Base-by-base conservation (phyloP, 495 filamentous ascomycete genomes). In the Neurospora sublineolata region DNA sequence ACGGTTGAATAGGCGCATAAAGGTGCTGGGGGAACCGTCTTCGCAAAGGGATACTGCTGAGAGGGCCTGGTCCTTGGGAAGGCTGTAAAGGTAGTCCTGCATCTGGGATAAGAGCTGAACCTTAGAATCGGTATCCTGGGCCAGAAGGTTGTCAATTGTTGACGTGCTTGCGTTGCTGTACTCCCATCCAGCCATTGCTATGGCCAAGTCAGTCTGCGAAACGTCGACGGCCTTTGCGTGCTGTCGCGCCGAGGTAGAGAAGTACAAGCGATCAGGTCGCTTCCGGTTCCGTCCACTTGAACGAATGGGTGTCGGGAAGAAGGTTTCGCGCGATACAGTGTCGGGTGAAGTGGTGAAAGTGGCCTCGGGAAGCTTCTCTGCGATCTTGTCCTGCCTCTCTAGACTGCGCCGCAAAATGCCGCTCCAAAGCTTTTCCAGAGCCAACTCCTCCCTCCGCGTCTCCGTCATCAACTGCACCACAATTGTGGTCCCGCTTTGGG, bases 381-480 rank as follows among this genome's bases (percentile, higher is more conserved):
- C 37, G 16, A 69, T 64, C 52, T 42, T 70, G 14, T 44, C 64
- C 39, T 70, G 67, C 37, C 73, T 74, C 60, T 74, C 72, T 27
- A 72, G 27, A 70, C 74, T 77, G 16, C 75, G 41, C 60, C 70
- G 69, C 37, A 81, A 69, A 37, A 69, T 73, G 36, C 74, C 83
- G 33, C 82, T 81, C 95, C 95, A 99, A 5, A 98, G 83, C 11
- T 82, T 82, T 76, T 99, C 95, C 41, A 99, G 82, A 76, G 93
- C 90, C 73, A 97, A 82, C 72, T 97, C 94, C 30, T 84, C 87
- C 77, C 95, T 86, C 82, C 94, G 93, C 72, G 90, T 87, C 78
- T 94, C 91, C 1, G 93, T 97, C 78, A 98, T 88, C 78, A 98
- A 88, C 81, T 99, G 95, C 38, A 97, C 88, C 37, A 98, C 91